These are phyloP conservation scores for Silybum marianum DNA, from an alignment of 129 eudicot species.

Conservation along the genomic window DNA sequence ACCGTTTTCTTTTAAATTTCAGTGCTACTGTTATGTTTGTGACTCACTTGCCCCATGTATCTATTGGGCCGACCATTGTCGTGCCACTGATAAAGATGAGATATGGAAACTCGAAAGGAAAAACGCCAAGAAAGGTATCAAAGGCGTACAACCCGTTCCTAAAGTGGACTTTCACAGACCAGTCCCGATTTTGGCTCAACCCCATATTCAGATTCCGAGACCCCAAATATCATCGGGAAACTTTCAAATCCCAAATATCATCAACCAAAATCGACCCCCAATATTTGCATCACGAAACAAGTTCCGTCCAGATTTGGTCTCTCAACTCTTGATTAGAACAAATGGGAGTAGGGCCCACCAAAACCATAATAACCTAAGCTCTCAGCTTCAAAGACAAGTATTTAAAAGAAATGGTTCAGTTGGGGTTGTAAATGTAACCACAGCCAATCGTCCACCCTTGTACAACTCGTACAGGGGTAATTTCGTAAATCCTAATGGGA, in stretches of 20 bases:
- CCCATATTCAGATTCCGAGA: constrained; percentile 26
- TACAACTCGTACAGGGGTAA: constrained; percentile 20
- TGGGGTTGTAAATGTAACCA: constrained; percentile 25
- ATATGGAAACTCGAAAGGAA: constrained; percentile 31
- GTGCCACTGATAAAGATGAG: constrained; percentile 40
- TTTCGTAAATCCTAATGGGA: constrained; percentile 19
- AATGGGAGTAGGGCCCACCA: constrained; percentile 10
- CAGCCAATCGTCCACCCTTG: constrained; percentile 14
- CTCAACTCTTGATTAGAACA: constrained; percentile 26
- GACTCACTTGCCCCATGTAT: constrained; percentile 47
- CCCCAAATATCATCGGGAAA: constrained; percentile 17
- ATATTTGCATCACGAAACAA: constrained; percentile 34
- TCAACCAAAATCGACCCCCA: constrained; percentile 39
- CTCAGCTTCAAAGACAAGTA: constrained; percentile 27
- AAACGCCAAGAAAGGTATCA: constrained; percentile 33
- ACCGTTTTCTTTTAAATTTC: constrained; percentile 10
- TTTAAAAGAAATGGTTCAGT: constrained; percentile 37
- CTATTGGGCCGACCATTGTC: constrained; percentile 47
- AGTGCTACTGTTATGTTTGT: constrained; percentile 51
- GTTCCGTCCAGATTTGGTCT: constrained; percentile 39
- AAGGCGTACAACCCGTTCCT: constrained; percentile 20
- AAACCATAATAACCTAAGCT: constrained; percentile 9
- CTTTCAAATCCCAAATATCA: constrained; percentile 21
- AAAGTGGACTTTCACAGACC: constrained; percentile 11
- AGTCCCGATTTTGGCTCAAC: constrained; percentile 21